phyloP scores from a whole-genome alignment of 116 monocot genomes.

The Thalassia testudinum region DNA sequence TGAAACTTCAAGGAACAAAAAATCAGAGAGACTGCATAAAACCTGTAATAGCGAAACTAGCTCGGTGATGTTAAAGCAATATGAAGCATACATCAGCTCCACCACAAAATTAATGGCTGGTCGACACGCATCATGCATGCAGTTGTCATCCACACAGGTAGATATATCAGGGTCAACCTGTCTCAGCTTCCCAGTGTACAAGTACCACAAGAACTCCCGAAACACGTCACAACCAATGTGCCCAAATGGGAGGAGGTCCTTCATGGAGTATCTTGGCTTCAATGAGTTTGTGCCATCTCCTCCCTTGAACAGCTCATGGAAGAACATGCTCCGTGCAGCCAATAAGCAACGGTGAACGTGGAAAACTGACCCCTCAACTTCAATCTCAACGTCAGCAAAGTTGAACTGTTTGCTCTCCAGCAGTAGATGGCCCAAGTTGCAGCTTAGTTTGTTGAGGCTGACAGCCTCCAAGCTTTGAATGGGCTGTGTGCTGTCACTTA shows the following conservation, averaged over 20 bases:
- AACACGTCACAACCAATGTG: constrained; percentile 70
- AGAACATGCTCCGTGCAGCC: constrained; percentile 65
- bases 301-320: constrained; percentile 38
- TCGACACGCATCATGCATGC: constrained; percentile 73
- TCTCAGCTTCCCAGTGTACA: constrained; percentile 81
- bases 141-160: constrained; percentile 51
- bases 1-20: not conserved
- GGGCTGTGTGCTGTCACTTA: not conserved
- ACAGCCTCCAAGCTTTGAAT: constrained; percentile 24
- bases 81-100: constrained; percentile 74
- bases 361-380: constrained; percentile 42
- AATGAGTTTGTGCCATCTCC: not conserved
- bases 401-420: constrained; percentile 31
- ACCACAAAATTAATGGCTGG: constrained; percentile 64
- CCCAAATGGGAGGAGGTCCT: constrained; percentile 36
- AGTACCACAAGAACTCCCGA: constrained; percentile 46
- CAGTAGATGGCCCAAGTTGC: constrained; percentile 58
- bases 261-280: constrained; percentile 35
- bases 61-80: constrained; percentile 56
- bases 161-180: constrained; percentile 38
- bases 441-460: constrained; percentile 57
- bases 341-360: constrained; percentile 87
- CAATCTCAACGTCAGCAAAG: constrained; percentile 72
- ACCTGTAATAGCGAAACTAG: constrained; percentile 83
- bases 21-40: not conserved